These are phyloP conservation scores for Lyophyllum semitale DNA, from an alignment of 768 basidiomycete species.

Conservation along the genomic window DNA sequence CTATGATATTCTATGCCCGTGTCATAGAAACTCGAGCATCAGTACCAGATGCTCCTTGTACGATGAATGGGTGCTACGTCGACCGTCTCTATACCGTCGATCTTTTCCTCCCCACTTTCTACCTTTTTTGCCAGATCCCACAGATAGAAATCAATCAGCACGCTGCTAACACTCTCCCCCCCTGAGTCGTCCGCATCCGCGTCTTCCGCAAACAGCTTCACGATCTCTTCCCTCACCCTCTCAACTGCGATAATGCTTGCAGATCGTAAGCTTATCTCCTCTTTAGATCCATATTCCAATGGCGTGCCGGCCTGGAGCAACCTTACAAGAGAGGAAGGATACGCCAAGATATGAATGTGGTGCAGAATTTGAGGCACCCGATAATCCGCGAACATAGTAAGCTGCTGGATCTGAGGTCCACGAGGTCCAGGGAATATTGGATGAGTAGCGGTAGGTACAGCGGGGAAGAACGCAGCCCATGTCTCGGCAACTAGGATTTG, in stretches of 20 bases:
- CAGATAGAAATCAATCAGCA: conserved; percentile 87
- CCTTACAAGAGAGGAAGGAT: conserved; percentile 61
- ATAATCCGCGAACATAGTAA: conserved; percentile 96
- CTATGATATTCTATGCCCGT: not conserved
- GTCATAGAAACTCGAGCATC: conserved; percentile 15
- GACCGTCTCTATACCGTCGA: conserved; percentile 58
- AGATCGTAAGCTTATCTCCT: conserved; percentile 80
- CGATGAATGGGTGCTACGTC: conserved; percentile 72
- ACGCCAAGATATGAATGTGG: conserved; percentile 74
- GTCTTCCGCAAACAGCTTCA: conserved; percentile 33
- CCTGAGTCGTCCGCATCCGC: conserved; percentile 19
- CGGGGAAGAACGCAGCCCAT: conserved; percentile 90
- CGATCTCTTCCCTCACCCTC: conserved; percentile 62
- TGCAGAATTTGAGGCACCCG: conserved; percentile 90
- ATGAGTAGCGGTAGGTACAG: conserved; percentile 45
- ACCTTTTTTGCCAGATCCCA: conserved; percentile 86
- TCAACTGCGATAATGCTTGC: conserved; percentile 84
- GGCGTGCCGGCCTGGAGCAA: conserved; percentile 45
- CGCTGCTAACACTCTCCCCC: conserved; percentile 58
- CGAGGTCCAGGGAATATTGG: conserved; percentile 67
- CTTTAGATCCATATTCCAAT: conserved; percentile 57
- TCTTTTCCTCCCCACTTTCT: conserved; percentile 58
- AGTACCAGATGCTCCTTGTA: conserved; percentile 89
- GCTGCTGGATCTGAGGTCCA: conserved; percentile 63
- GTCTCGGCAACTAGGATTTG: conserved; percentile 91